Conservation (phyloP, 2,329 filamentous ascomycete species). For the Cadophora sp. region DNA sequence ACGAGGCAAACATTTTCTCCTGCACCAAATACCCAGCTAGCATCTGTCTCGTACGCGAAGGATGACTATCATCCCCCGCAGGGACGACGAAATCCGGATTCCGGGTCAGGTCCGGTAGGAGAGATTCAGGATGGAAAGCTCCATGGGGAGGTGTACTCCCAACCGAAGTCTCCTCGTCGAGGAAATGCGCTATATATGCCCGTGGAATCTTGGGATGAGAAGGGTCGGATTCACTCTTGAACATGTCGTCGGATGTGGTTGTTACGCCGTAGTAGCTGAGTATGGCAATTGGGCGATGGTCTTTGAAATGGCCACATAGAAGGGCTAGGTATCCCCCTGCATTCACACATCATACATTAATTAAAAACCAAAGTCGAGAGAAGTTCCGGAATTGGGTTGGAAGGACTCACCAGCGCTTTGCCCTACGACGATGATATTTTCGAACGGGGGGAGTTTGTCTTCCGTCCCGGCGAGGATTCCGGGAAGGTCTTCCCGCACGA, state of each 20-base stretch:
- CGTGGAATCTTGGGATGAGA: neutral
- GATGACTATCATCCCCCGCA: neutral
- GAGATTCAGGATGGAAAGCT: conserved; percentile 15
- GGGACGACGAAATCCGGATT: conserved; percentile 13
- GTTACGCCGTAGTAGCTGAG: conserved; percentile 20
- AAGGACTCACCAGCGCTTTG: conserved; percentile 23
- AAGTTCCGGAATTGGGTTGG: too few species aligned
- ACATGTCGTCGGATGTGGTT: conserved; percentile 17
- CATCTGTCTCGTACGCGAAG: neutral
- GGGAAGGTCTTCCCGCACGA: conserved; percentile 16
- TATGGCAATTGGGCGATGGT: conserved; percentile 21
- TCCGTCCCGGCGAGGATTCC: neutral
- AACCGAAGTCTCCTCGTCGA: neutral
- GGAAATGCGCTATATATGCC: conserved; percentile 2
- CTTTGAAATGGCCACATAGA: conserved; percentile 21
- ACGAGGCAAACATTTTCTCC: conserved; percentile 7
- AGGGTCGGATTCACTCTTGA: conserved; percentile 3
- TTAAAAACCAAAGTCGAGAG: too few species aligned
- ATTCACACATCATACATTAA: neutral
- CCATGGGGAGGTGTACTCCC: conserved; percentile 14
- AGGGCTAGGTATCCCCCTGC: conserved; percentile 22
- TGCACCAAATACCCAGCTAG: conserved; percentile 19
- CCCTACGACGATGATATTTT: conserved; percentile 21
- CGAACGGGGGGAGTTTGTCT: conserved; percentile 7
- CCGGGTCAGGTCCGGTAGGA: conserved; percentile 14